phyloP scores from a whole-genome alignment of 352 stramenopile species.

The Phytophthora pseudosyringae region DNA sequence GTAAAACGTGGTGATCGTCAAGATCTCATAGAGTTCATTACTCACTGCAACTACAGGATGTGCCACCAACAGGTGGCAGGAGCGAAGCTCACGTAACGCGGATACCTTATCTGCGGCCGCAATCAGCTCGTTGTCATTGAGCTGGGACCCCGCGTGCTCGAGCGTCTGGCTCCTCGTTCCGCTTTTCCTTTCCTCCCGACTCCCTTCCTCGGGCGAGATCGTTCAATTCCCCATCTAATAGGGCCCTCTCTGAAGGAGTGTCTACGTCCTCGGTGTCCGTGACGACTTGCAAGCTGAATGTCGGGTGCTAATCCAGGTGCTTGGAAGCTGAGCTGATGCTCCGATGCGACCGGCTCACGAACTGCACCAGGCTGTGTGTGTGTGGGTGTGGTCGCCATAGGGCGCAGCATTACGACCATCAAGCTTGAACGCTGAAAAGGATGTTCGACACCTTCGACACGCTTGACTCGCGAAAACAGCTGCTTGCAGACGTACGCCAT shows the following conservation, averaged over 20 bases:
- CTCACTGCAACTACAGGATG: constrained; percentile 28
- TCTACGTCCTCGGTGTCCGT: too few species aligned
- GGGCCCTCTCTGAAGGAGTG: too few species aligned
- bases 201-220: too few species aligned
- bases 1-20: constrained; percentile 2
- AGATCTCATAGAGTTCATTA: constrained; percentile 31
- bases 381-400: constrained; percentile 21
- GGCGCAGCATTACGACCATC: constrained; percentile 8
- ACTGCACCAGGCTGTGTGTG: not conserved
- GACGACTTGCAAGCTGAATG: too few species aligned
- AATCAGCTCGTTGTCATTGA: not conserved
- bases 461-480: constrained; percentile 20
- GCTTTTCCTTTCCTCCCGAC: too few species aligned
- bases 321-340: too few species aligned
- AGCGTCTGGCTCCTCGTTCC: too few species aligned
- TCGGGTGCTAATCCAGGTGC: too few species aligned
- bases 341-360: constrained; percentile 5
- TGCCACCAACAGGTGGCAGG: constrained; percentile 12
- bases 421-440: constrained; percentile 23
- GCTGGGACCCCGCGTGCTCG: not conserved
- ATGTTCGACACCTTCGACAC: constrained; percentile 17
- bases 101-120: not conserved
- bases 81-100: not conserved
- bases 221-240: too few species aligned
- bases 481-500: constrained; percentile 19